phyloP scores from a whole-genome alignment of 768 basidiomycete genomes.

The Xerocomus spinulosus region DNA sequence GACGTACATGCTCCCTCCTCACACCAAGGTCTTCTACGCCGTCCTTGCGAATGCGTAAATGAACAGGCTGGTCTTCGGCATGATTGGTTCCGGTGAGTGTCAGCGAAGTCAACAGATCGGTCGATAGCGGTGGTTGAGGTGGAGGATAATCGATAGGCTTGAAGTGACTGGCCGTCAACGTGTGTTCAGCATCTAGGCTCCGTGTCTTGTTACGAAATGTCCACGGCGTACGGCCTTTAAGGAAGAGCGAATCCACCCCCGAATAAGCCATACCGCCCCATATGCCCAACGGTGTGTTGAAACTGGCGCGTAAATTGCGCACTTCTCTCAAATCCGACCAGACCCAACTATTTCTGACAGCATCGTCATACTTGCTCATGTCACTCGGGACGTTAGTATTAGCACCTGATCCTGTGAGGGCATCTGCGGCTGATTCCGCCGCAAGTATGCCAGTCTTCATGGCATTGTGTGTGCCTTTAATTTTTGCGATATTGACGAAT shows the following conservation, averaged over 20 bases:
- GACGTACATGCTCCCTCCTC: slow-evolving; percentile 62
- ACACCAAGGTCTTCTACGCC: slow-evolving; percentile 39
- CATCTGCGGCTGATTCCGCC: slow-evolving; percentile 78
- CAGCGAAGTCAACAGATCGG: slow-evolving; percentile 88
- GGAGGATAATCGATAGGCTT: slow-evolving; percentile 81
- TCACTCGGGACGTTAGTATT: slow-evolving; percentile 36
- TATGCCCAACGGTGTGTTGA: slow-evolving; percentile 73
- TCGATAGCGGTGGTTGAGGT: slow-evolving; percentile 85
- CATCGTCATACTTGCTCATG: slow-evolving; percentile 68
- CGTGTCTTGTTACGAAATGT: slow-evolving; percentile 69
- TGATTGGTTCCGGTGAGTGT: slow-evolving; percentile 93
- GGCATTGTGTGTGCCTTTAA: slow-evolving; percentile 97
- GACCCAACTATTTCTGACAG: slow-evolving; percentile 77
- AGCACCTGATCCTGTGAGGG: slow-evolving; percentile 36
- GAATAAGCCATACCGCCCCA: slow-evolving; percentile 88
- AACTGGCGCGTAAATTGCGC: slow-evolving; percentile 86
- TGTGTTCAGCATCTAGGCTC: slow-evolving; percentile 63
- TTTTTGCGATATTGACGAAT: slow-evolving; percentile 94
- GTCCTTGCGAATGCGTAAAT: slow-evolving; percentile 62
- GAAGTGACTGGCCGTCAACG: slow-evolving; percentile 59
- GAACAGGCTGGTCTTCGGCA: slow-evolving; percentile 92
- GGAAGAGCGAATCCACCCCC: slow-evolving; percentile 78
- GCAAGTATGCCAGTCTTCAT: slow-evolving; percentile 99
- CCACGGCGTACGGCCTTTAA: slow-evolving; percentile 88
- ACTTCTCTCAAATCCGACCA: slow-evolving; percentile 84